phyloP scores from a whole-genome alignment of 2,329 filamentous ascomycete species.

The Fusarium udum region DNA sequence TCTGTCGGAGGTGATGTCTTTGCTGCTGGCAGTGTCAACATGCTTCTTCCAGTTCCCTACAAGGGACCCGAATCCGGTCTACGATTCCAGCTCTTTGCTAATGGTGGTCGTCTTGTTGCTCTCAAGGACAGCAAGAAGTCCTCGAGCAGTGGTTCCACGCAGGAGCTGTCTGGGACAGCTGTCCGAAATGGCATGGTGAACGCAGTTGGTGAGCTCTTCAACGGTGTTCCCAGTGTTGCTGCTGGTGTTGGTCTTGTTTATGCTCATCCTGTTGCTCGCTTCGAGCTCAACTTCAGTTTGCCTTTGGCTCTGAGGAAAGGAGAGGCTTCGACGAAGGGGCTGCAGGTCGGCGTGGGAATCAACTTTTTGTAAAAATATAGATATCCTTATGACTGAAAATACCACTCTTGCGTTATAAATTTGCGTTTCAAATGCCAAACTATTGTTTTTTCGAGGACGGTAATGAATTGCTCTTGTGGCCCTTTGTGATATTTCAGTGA shows the following conservation, averaged over 20 bases:
- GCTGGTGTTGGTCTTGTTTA: conserved; percentile 93
- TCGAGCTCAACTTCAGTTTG: conserved; percentile 95
- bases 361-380: conserved; percentile 78
- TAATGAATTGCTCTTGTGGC: neutral
- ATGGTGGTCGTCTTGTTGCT: conserved; percentile 85
- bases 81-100: conserved; percentile 89
- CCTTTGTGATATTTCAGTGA: neutral
- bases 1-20: conserved; percentile 92
- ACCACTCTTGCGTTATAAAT: conserved; percentile 15
- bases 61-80: conserved; percentile 85
- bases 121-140: conserved; percentile 69
- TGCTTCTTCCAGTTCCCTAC: conserved; percentile 85
- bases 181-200: conserved; percentile 64
- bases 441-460: neutral
- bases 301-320: conserved; percentile 83
- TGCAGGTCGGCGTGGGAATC: conserved; percentile 96
- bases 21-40: conserved; percentile 85
- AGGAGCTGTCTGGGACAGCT: conserved; percentile 52
- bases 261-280: conserved; percentile 89
- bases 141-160: conserved; percentile 47
- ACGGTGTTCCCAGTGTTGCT: conserved; percentile 83
- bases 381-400: conserved; percentile 32
- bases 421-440: conserved; percentile 3
- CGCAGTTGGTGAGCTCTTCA: conserved; percentile 76
- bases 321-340: conserved; percentile 88